Evolutionary conservation across 257 asterid genomes (phyloP), one percentile per base, ranked within the genome.

Genomic region (Solanum lignicaule): DNA sequence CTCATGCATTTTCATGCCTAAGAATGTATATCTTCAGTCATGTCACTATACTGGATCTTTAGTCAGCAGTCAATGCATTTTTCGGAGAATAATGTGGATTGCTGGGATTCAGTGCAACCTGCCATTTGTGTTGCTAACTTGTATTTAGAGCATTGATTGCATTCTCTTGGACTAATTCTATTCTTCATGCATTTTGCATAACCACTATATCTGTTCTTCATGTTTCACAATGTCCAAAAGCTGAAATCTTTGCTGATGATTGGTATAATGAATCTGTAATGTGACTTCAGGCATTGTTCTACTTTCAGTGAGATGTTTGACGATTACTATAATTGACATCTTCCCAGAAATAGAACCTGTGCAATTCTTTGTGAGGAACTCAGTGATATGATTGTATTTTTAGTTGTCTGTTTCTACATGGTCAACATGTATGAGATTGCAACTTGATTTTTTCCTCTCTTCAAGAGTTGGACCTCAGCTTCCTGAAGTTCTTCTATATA

Each of bases 391-490:
- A 14, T 79, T 79, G 35, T 16, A 79, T 79, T 79, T 25, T 43
- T 43, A 43, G 31, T 41, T n/a, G 84, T 79, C 38, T 27, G 39
- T 15, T 79, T 79, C 25, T 79, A 27, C 84, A 43, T 41, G 84
- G 65, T 79, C 84, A 79, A 14, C 84, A 43, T 27, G 84, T 79
- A 79, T 43, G 66, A 79, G 85, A 79, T 79, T 79, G 85, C 85
- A 43, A 79, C 33, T 79, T 43, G 10, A 27, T 27, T 79, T 27
- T 25, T 16, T 33, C 31, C 84, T n/a, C 84, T 79, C 38, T 27
- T 79, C 85, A 15, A 43, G 36, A 43, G 65, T 79, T 79, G n/a
- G 62, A 79, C 39, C 66, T 39, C 84, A 39, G 38, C 25, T 27
- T 43, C 84, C 38, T 78, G 65, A 41, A 78, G 38, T 78, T 43